phyloP scores from a whole-genome alignment of 2,329 filamentous ascomycete species.

The Sordariomycetes sp. region DNA sequence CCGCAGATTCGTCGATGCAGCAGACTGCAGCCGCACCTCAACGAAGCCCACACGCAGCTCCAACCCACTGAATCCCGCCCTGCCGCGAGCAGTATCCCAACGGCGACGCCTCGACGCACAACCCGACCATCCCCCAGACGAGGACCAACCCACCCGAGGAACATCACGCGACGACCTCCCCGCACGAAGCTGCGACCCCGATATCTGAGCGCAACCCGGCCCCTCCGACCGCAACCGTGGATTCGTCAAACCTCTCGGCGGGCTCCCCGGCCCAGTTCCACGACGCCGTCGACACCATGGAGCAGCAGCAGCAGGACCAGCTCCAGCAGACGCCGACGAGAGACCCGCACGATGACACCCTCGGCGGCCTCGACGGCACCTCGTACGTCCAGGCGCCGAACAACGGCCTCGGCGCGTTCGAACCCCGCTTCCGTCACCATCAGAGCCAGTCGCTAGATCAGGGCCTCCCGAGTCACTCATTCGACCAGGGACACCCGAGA shows the following conservation, averaged over 20 bases:
- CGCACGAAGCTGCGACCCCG: not conserved
- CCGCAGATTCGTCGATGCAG: not conserved
- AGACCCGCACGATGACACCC: slow-evolving; percentile 32
- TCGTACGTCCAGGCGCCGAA: slow-evolving; percentile 19
- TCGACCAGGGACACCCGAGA: too few relatives aligned
- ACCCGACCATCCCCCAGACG: not conserved
- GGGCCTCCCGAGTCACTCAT: slow-evolving; percentile 16
- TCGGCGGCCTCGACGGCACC: slow-evolving; percentile 34
- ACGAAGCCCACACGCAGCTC: not conserved
- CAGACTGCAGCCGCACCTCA: not conserved
- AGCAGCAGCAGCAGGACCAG: slow-evolving; percentile 19
- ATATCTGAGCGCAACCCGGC: not conserved
- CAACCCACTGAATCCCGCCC: not conserved
- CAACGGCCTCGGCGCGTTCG: slow-evolving; percentile 18
- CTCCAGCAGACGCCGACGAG: slow-evolving; percentile 9
- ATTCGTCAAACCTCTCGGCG: slow-evolving; percentile 33
- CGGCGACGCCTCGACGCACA: not conserved
- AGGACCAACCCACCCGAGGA: not conserved
- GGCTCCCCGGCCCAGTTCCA: slow-evolving; percentile 38
- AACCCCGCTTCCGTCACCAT: slow-evolving; percentile 22
- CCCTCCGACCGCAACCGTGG: slow-evolving; percentile 26
- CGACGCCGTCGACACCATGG: slow-evolving; percentile 38
- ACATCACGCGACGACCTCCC: not conserved
- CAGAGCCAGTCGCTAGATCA: slow-evolving; percentile 38
- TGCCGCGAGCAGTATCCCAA: not conserved